A percentile compares a stretch with the other conserved stretches of the same genome.
phyloP scores from a whole-genome alignment of 192 early-diverging fungal genomes.

The Linnemannia hyalina region DNA sequence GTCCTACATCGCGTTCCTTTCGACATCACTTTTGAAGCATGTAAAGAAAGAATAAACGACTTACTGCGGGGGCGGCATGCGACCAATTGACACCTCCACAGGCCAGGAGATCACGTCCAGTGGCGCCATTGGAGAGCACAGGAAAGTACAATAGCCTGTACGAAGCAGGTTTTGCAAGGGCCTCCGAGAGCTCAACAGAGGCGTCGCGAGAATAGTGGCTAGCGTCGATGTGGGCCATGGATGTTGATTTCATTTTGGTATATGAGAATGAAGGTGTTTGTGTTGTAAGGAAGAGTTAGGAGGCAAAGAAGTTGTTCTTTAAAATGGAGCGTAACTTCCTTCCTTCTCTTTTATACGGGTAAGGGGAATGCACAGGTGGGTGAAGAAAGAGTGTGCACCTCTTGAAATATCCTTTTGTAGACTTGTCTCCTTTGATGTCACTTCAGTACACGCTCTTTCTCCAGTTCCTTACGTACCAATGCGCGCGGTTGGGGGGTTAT shows the following conservation, averaged over 20 bases:
- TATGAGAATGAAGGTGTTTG: not conserved
- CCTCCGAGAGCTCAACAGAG: not conserved
- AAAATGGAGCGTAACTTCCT: too few species aligned
- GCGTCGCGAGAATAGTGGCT: constrained; percentile 14
- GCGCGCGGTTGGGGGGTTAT: too few species aligned
- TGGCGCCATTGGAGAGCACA: not conserved
- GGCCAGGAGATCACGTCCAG: constrained; percentile 17
- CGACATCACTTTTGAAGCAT: too few species aligned
- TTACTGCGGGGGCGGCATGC: constrained; percentile 12
- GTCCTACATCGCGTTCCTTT: not conserved
- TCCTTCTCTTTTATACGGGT: too few species aligned
- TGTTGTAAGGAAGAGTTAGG: not conserved
- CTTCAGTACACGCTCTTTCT: too few species aligned
- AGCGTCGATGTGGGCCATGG: constrained; percentile 20
- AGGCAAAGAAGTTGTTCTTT: not conserved
- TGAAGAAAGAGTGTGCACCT: too few species aligned
- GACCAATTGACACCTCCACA: constrained; percentile 19
- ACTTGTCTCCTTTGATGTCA: too few species aligned
- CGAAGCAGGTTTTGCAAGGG: constrained; percentile 11
- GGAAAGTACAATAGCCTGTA: constrained; percentile 21
- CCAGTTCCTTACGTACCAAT: too few species aligned
- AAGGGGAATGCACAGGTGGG: too few species aligned
- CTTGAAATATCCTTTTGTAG: too few species aligned
- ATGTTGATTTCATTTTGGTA: not conserved
- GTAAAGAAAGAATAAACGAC: not conserved